Percentiles rank a stretch among this genome's conserved stretches.
These are phyloP conservation scores for Parasarocladium wereldwijsianum DNA, from an alignment of 2,329 filamentous ascomycete species.

Conservation along the genomic window DNA sequence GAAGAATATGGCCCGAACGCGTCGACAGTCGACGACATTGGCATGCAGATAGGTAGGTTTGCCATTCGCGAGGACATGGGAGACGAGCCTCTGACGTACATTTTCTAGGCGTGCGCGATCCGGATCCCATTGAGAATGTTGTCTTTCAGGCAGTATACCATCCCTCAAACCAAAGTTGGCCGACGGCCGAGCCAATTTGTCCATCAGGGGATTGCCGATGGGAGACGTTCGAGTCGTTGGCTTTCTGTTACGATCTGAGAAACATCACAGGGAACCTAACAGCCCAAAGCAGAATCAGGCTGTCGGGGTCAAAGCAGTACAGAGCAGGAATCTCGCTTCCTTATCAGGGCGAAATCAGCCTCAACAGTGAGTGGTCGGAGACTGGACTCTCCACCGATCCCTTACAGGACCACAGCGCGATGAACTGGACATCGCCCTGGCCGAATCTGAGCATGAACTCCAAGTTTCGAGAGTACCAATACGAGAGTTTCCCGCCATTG, in stretches of 20 bases:
- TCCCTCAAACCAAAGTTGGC: slow-evolving; percentile 3
- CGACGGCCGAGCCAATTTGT: slow-evolving; percentile 2
- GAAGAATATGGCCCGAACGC: neutral
- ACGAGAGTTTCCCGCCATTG: slow-evolving; percentile 1
- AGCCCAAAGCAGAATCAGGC: neutral
- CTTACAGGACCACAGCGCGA: neutral
- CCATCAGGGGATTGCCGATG: slow-evolving; percentile 4
- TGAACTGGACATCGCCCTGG: slow-evolving; percentile 5
- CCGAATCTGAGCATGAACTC: slow-evolving; percentile 1
- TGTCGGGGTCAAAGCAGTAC: neutral
- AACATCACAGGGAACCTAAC: slow-evolving; percentile 4
- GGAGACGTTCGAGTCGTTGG: slow-evolving; percentile 4
- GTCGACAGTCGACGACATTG: too few relatives aligned
- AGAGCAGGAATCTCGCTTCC: slow-evolving; percentile 2
- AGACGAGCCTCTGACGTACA: too few relatives aligned
- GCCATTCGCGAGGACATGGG: too few relatives aligned
- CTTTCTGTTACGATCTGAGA: slow-evolving; percentile 3
- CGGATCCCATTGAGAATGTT: neutral
- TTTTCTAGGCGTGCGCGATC: too few relatives aligned
- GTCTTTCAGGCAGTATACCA: slow-evolving; percentile 5
- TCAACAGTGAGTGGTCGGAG: neutral
- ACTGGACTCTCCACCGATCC: neutral
- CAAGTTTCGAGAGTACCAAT: neutral
- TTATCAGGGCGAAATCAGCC: neutral
- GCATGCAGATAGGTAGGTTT: too few relatives aligned